phyloP scores from a whole-genome alignment of 495 filamentous ascomycete genomes.

The Penicillium paradoxum region DNA sequence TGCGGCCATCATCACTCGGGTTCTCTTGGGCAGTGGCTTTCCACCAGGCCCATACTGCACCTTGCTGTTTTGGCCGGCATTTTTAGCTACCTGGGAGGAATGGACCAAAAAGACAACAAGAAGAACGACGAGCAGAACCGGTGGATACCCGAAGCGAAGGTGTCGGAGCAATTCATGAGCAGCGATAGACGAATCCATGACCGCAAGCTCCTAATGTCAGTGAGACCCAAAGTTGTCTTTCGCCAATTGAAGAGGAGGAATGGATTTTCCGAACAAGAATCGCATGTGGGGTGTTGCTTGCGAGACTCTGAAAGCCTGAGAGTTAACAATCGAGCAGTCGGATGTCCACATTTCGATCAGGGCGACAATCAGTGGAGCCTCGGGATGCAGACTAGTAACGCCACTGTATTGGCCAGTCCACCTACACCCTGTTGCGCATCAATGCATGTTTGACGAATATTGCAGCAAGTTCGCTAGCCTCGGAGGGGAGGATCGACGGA shows the following conservation, averaged over 20 bases:
- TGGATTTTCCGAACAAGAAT: not conserved
- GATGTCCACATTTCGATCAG: not conserved
- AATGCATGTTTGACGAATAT: not conserved
- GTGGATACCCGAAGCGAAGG: not conserved
- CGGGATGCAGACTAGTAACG: not conserved
- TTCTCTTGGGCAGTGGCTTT: slow-evolving; percentile 11
- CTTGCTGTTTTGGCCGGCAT: not conserved
- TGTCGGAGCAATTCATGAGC: not conserved
- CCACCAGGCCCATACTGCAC: not conserved
- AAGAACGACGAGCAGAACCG: not conserved
- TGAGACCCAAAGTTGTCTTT: not conserved
- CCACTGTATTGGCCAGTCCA: not conserved
- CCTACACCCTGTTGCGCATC: not conserved
- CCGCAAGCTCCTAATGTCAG: not conserved
- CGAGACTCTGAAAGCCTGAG: not conserved
- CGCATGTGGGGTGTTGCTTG: not conserved
- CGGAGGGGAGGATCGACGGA: not conserved
- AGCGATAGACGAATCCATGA: not conserved
- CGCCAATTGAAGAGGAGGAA: not conserved
- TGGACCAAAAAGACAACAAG: not conserved
- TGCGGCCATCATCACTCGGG: not conserved
- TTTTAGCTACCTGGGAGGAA: not conserved
- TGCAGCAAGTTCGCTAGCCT: not conserved
- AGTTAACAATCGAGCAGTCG: not conserved
- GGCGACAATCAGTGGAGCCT: not conserved